These are phyloP conservation scores for Apiospora sp. DNA, from an alignment of 2,329 filamentous ascomycete species.

Conservation along the genomic window DNA sequence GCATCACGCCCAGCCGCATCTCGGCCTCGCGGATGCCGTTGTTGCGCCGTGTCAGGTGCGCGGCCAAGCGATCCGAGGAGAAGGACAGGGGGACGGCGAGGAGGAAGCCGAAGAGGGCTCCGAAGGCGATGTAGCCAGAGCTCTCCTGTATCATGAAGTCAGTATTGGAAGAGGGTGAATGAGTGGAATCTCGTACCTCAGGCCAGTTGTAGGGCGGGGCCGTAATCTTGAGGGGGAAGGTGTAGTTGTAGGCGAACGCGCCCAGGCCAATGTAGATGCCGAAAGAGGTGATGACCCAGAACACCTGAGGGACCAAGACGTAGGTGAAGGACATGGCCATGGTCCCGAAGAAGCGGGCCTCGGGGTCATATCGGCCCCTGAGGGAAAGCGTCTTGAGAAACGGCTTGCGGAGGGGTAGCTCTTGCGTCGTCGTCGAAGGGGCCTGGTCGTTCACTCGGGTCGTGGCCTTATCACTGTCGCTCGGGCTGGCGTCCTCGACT, in stretches of 20 bases:
- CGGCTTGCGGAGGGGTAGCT: constrained; percentile 45
- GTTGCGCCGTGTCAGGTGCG: constrained; percentile 48
- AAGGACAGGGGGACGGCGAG: constrained; percentile 48
- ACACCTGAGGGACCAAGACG: constrained; percentile 52
- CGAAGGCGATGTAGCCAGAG: constrained; percentile 41
- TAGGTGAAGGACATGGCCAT: constrained; percentile 53
- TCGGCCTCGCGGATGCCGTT: constrained; percentile 53
- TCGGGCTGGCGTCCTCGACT: constrained; percentile 29
- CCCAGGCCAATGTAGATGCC: constrained; percentile 55
- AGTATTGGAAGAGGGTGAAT: neutral
- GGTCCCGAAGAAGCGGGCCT: constrained; percentile 49
- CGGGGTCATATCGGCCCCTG: constrained; percentile 47
- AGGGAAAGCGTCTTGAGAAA: constrained; percentile 49
- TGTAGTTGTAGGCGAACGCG: constrained; percentile 54
- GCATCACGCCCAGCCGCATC: constrained; percentile 48
- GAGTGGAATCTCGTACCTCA: constrained; percentile 36
- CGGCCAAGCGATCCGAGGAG: constrained; percentile 48
- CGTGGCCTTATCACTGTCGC: constrained; percentile 37
- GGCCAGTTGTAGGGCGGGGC: constrained; percentile 52
- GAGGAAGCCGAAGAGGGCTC: constrained; percentile 47
- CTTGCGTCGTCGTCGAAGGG: neutral
- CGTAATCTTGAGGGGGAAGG: constrained; percentile 53
- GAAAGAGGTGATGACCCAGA: constrained; percentile 56
- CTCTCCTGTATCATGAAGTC: constrained; percentile 34
- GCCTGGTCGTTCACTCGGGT: constrained; percentile 32